Percentiles rank a stretch among this genome's conserved stretches.
Evolutionary conservation across 345 rosid genomes (phyloP).

Genomic region (Hypericum androsaemum): DNA sequence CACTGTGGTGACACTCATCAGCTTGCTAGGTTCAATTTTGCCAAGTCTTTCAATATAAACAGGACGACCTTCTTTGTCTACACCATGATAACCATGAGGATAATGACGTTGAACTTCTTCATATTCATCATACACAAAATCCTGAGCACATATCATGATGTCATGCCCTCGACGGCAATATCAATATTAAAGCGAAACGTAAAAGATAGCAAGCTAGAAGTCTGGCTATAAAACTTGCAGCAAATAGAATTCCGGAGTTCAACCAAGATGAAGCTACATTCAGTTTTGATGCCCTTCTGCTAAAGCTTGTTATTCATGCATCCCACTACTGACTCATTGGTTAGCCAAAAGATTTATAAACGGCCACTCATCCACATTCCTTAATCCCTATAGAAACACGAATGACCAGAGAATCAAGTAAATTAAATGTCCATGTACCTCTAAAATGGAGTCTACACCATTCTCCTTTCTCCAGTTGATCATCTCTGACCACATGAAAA

Average conservation of each 20-base stretch:
- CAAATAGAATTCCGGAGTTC: not conserved
- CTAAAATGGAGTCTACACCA: conserved; percentile 60
- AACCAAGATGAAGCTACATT: not conserved
- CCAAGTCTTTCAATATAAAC: conserved; percentile 82
- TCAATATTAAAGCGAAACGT: not conserved
- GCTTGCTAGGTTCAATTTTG: conserved; percentile 61
- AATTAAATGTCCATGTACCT: conserved; percentile 33
- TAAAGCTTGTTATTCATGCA: conserved; percentile 8
- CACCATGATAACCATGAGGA: conserved; percentile 97
- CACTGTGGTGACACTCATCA: conserved; percentile 71
- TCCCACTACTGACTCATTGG: too few relatives aligned
- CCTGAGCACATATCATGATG: conserved; percentile 33
- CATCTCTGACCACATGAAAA: conserved; percentile 93
- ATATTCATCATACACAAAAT: conserved; percentile 72
- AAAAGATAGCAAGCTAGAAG: not conserved
- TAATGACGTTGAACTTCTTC: conserved; percentile 69
- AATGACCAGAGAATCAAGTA: not conserved
- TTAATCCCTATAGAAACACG: too few relatives aligned
- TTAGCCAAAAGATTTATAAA: too few relatives aligned
- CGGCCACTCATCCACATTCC: too few relatives aligned
- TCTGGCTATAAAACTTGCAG: not conserved
- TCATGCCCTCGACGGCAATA: conserved; percentile 4
- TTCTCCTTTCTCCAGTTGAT: conserved; percentile 79
- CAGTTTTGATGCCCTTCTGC: conserved; percentile 4
- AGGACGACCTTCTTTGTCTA: conserved; percentile 82